Evolutionary conservation across 1,139 yeast genomes (phyloP), one percentile per base, ranked within the genome.

Genomic region (Blastobotrys aristatus): DNA sequence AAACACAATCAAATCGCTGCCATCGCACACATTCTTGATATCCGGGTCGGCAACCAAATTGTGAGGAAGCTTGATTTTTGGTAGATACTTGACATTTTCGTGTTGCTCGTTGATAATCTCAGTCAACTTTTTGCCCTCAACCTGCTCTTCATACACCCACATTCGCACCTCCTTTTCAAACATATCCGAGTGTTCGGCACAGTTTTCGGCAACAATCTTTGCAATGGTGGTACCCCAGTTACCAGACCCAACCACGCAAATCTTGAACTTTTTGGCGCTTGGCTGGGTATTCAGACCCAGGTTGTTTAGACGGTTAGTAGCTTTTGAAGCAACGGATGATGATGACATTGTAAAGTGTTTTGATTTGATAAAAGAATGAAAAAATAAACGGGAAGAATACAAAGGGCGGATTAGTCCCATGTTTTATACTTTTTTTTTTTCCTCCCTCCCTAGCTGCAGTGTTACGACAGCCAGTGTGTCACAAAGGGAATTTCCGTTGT

Each of bases 221-320:
- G 97, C 96, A 48, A 90, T 89, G 5, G 97, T 90, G 33, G 96
- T 87, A 51, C 97, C 97, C 96, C 74, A 71, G 58, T 71, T 71
- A 38, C 75, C 75, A 32, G 74, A 69, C 22, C 75, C 75, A 43
- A 71, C 62, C 35, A 71, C 65, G 41, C 70, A 60, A 27, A 70
- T 68, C 52, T 54, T 54, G 57, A 59, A 64, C 24, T 36, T 29
- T 11, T 34, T 24, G 53, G 46, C 5, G 40, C 41, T 36, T 16
- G 38, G 11, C 24, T 17, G 3, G 37, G 26, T 17, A 20, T 37
- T 37, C 30, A 48, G 38, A 18, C 48, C 50, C 22, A 48, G 44
- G 38, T 48, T 37, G 46, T 42, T 48, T n/a, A 48, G 41, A 40
- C 50, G 47, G 36, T 45, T 41, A 29, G 48, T 44, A 22, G 44